phyloP scores from a whole-genome alignment of 805 yeast genomes.

The Saccharomyces paradoxus region DNA sequence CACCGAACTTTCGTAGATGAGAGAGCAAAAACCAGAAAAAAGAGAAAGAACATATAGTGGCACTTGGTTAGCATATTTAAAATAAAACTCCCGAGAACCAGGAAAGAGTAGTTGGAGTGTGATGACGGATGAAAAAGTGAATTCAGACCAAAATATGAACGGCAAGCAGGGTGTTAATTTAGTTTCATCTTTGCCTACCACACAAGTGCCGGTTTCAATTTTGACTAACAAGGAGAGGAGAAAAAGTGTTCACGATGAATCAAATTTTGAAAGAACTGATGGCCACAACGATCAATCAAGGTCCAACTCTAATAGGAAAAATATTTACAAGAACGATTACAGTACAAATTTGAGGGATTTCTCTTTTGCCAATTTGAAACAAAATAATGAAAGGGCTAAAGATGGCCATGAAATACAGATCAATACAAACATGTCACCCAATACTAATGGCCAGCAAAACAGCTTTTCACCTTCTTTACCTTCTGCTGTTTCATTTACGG shows the following conservation, averaged over 20 bases:
- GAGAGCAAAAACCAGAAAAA: neutral
- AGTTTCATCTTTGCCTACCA: neutral
- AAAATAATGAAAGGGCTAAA: neutral
- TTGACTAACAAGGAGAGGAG: neutral
- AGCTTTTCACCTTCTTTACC: neutral
- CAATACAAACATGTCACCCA: neutral
- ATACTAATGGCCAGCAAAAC: neutral
- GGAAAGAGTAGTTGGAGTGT: neutral
- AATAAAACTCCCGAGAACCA: neutral
- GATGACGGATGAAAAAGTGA: neutral
- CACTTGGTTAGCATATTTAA: neutral
- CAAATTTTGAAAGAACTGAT: neutral
- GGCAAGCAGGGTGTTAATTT: neutral
- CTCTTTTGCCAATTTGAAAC: neutral
- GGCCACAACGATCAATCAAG: neutral
- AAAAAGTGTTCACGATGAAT: neutral
- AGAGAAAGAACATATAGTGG: neutral
- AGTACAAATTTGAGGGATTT: neutral
- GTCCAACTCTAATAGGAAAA: neutral
- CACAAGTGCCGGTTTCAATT: neutral
- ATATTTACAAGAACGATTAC: neutral
- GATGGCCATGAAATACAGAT: neutral
- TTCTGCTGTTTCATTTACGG: neutral
- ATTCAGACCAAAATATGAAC: neutral
- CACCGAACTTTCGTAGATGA: neutral